Evolutionary conservation across 2,329 filamentous ascomycete species (phyloP).

Genomic region (Aspergillus transmontanensis): DNA sequence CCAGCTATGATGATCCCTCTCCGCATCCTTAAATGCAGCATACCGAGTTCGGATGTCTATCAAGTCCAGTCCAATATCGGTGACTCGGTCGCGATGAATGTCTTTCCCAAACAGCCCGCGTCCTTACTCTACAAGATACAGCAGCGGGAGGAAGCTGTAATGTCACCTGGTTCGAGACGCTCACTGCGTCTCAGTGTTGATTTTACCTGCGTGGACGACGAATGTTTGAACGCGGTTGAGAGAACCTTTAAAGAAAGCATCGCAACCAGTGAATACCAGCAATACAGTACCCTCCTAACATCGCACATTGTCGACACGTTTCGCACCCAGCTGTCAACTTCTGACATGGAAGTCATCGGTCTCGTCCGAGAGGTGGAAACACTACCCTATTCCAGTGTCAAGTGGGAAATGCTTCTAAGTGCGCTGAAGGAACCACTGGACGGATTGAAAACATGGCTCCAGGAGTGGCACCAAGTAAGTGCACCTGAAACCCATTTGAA

Average conservation of each 20-base stretch:
- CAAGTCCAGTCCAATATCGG: constrained; percentile 55
- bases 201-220: constrained; percentile 76
- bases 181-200: constrained; percentile 64
- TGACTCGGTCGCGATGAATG: constrained; percentile 52
- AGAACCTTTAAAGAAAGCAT: constrained; percentile 51
- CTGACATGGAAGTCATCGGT: constrained; percentile 57
- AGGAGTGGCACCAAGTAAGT: constrained; percentile 59
- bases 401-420: constrained; percentile 57
- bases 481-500: constrained; percentile 13
- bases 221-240: constrained; percentile 59
- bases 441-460: constrained; percentile 55
- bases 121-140: constrained; percentile 78
- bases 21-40: constrained; percentile 69
- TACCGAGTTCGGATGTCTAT: constrained; percentile 69
- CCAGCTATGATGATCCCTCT: constrained; percentile 76
- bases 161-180: constrained; percentile 28
- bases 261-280: constrained; percentile 48
- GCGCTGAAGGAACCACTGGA: constrained; percentile 50
- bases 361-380: constrained; percentile 57
- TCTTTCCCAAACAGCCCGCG: constrained; percentile 81
- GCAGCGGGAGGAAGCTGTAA: constrained; percentile 21
- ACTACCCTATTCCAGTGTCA: constrained; percentile 53
- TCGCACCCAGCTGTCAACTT: constrained; percentile 48
- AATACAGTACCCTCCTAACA: constrained; percentile 54
- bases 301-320: constrained; percentile 53